Evolutionary conservation across 768 basidiomycete species (phyloP), one percentile per base, ranked within the genome.

Genomic region (Pisolithus albus): DNA sequence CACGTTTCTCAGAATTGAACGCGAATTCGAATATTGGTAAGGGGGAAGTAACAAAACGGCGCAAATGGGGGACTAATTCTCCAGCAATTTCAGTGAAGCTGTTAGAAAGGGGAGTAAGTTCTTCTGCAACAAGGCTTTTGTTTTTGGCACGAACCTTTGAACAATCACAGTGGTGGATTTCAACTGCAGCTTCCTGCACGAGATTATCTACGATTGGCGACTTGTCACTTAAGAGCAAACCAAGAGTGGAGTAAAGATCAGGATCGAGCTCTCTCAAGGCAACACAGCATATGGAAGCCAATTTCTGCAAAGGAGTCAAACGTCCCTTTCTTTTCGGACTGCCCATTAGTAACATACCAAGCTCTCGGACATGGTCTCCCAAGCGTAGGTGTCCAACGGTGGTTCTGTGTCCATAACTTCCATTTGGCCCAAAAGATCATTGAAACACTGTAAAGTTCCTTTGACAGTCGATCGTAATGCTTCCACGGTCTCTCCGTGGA

Each of bases 301-400:
- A 71, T 88, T 92, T 93, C 91, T 93, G 58, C 0, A 3, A 30
- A 30, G 7, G 46, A 15, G 4, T 50, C 8, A 42, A 47, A 52
- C 16, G 26, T n/a, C 18, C 21, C 46, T 44, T 6, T 36, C 50
- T 38, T 42, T n/a, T 32, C 15, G 37, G n/a, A 11, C 4, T 18
- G 21, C 21, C 10, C 49, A 50, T 23, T 15, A 15, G 34, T 46
- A 19, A 41, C 38, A 67, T 80, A 90, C 91, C 76, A 93, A 66
- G 57, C 86, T 87, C 63, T 93, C 91, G 9, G 91, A 88, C 83
- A 93, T 84, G 0, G 91, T 92, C 63, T 93, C 91, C 84, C 86
- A 92, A 47, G 88, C 83, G 67, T 92, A 93, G n/a, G 86, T 88
- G 63, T 93, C 91, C 32, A 84, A 60, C 0, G 85, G 77, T 11